Evolutionary conservation across 1,139 yeast genomes (phyloP).

Genomic region (Debaryomyces sp.): DNA sequence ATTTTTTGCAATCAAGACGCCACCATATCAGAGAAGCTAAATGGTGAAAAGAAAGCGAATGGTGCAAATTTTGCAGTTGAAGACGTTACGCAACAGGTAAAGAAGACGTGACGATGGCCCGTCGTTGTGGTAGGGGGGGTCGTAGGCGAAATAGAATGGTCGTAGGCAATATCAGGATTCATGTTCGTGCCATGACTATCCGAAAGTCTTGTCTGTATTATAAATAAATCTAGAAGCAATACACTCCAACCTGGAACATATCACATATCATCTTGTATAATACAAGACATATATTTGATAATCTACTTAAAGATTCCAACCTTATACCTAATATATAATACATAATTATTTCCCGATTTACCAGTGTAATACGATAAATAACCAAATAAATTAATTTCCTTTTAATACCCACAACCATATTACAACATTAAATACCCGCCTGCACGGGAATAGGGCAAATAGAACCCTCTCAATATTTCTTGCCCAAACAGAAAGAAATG

Average conservation of each 20-base stretch:
- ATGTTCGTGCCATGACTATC: neutral
- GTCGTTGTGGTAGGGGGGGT: neutral
- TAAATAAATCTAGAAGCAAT: neutral
- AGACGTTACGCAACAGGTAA: neutral
- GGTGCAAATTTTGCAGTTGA: neutral
- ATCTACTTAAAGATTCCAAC: slow-evolving; percentile 4
- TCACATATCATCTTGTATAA: slow-evolving; percentile 1
- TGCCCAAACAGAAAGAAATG: slow-evolving; percentile 44
- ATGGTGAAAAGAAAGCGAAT: neutral
- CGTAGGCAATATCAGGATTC: neutral
- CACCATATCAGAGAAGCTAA: neutral
- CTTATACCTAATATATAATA: slow-evolving; percentile 6
- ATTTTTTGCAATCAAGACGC: neutral
- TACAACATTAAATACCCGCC: slow-evolving; percentile 1
- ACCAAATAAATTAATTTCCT: slow-evolving; percentile 3
- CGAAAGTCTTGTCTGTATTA: neutral
- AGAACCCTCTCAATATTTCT: slow-evolving; percentile 17
- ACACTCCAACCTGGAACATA: neutral
- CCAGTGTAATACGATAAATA: slow-evolving; percentile 1
- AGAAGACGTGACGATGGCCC: neutral
- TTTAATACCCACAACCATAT: slow-evolving; percentile 4
- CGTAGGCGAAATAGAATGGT: neutral
- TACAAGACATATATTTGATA: slow-evolving; percentile 6
- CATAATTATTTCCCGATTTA: slow-evolving; percentile 5
- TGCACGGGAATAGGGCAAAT: slow-evolving; percentile 9